Percentiles rank a stretch among this genome's conserved stretches.
phyloP scores from a whole-genome alignment of 108 stramenopile species.

The Nitzschia palea region DNA sequence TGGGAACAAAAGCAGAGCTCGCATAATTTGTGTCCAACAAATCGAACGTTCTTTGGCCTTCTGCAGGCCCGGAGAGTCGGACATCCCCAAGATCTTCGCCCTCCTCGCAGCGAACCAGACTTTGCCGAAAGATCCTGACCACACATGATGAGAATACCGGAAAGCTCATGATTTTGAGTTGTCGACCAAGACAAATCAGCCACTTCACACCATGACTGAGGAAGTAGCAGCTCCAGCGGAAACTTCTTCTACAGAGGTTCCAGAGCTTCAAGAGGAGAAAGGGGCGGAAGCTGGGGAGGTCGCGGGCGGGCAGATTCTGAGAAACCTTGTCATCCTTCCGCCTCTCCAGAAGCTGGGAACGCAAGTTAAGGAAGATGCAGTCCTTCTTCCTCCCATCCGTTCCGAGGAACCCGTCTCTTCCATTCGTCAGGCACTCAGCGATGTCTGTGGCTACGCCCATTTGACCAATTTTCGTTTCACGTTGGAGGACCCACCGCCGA shows the following conservation, averaged over 20 bases:
- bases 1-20: no score
- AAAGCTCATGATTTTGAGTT: no score
- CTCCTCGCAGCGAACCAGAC: no score
- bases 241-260: not conserved
- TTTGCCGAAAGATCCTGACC: no score
- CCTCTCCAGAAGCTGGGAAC: conserved; percentile 56
- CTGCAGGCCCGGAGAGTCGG: no score
- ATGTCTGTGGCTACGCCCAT: conserved; percentile 72
- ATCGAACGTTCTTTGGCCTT: no score
- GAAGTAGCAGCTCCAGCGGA: not conserved
- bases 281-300: not conserved
- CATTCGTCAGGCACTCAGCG: conserved; percentile 63
- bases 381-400: conserved; percentile 79
- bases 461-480: conserved; percentile 78
- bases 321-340: conserved; percentile 62
- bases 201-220: not conserved
- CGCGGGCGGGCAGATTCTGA: conserved; percentile 34
- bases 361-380: conserved; percentile 1
- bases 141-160: no score
- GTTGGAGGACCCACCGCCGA: conserved; percentile 32
- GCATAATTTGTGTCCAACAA: no score
- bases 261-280: conserved; percentile 1
- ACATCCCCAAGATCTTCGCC: no score
- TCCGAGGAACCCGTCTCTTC: conserved; percentile 74
- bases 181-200: not conserved